Base-by-base conservation (phyloP, 768 basidiomycete species). In the Kwoniella bestiolae region DNA sequence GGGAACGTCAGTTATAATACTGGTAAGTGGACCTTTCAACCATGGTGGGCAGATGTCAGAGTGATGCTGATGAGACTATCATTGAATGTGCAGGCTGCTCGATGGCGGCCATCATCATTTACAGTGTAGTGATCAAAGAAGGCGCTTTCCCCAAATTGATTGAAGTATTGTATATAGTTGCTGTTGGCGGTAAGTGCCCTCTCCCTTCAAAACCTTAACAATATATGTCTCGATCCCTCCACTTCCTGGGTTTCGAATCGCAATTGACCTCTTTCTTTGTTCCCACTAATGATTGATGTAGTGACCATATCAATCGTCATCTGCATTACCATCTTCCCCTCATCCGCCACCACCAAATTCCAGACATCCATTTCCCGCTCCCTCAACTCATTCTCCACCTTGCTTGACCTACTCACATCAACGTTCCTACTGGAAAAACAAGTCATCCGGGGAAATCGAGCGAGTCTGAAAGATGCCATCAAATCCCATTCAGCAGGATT, bases 61-160 rank as follows among this genome's bases (percentile, higher is more conserved):
- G 9, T 34, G 52, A 31, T 26, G 32, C 1, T n/a, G 23, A 21
- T 55, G 32, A 9, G n/a, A n/a, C n/a, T n/a, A n/a, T n/a, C n/a
- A n/a, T n/a, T n/a, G n/a, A n/a, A n/a, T n/a, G n/a, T n/a, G 59
- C 72, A 68, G 83, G 82, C 0, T 82, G 80, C 60, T 83, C 82
- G 3, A 82, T 84, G 80, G 80, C 81, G 3, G 81, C 82, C 7
- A 75, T 84, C 44, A 82, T 91, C 21, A 83, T 94, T 14, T 94
- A 92, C 74, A 85, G 91, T 38, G 92, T 94, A 88, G 83, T 95
- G 41, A 88, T 95, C 66, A 93, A 91, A 77, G 94, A 95, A 83
- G 94, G 94, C 21, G 91, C 89, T n/a, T 73, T 90, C 45, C 82
- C 86, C 29, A 90, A 87, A 0, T 85, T 96, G 5, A 80, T 90